Percentiles rank a stretch among this genome's conserved stretches.
phyloP scores from a whole-genome alignment of 495 filamentous ascomycete species.

The Aspergillus nanangensis region DNA sequence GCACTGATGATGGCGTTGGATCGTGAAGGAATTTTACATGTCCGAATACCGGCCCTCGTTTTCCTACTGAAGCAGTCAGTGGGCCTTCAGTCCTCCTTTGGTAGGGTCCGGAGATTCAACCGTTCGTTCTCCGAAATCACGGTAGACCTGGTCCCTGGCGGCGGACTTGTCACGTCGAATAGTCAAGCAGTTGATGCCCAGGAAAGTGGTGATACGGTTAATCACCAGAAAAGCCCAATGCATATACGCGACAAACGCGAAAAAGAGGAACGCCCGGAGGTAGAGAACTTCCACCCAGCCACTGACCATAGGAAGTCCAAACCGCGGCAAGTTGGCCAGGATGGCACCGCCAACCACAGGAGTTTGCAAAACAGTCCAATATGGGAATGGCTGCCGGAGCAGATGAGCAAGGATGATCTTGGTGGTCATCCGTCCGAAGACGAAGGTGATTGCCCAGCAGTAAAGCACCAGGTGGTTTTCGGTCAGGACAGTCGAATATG shows the following conservation, averaged over 20 bases:
- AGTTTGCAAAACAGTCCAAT: slow-evolving; percentile 87
- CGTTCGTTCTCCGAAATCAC: slow-evolving; percentile 23
- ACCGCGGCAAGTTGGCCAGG: slow-evolving; percentile 71
- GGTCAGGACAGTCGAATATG: slow-evolving; percentile 70
- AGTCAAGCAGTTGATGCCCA: slow-evolving; percentile 91
- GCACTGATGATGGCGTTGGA: neutral
- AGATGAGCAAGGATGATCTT: slow-evolving; percentile 98
- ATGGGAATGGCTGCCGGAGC: slow-evolving; percentile 88
- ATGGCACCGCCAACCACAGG: slow-evolving; percentile 82
- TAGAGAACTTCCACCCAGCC: slow-evolving; percentile 67
- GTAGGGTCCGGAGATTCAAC: slow-evolving; percentile 8
- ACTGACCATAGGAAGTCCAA: slow-evolving; percentile 65
- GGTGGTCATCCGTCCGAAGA: slow-evolving; percentile 99
- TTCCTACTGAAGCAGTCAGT: slow-evolving; percentile 8
- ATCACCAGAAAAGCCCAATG: slow-evolving; percentile 92
- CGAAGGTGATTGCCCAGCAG: slow-evolving; percentile 89
- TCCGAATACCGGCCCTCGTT: neutral
- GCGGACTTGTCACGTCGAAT: slow-evolving; percentile 60
- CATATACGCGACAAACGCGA: slow-evolving; percentile 78
- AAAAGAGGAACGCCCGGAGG: slow-evolving; percentile 74
- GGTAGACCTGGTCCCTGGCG: slow-evolving; percentile 37
- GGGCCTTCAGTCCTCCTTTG: slow-evolving; percentile 14
- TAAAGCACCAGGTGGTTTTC: slow-evolving; percentile 89
- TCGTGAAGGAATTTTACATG: neutral
- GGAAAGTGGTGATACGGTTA: slow-evolving; percentile 81